Evolutionary conservation across 1,284 basidiomycete genomes (phyloP), one percentile per base, ranked within the genome.

Genomic region (Leccinum pallidistipes): DNA sequence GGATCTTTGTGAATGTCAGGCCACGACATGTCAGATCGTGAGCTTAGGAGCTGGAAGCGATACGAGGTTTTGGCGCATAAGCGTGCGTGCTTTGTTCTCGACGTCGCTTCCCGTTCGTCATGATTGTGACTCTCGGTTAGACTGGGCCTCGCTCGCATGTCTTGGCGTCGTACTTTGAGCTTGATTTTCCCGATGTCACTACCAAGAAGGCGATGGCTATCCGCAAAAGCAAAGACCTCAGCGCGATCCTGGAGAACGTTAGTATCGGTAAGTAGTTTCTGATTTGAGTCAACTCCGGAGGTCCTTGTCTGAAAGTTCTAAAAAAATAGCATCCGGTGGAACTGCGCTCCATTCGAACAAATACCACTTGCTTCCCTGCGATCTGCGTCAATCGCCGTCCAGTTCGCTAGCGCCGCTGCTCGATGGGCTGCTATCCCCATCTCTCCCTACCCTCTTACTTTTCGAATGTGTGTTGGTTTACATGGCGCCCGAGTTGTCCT

Each of bases 381-480:
- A 97, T 73, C 82, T 96, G 16, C 86, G 93, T 34, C 72, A 70
- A 1, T 75, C 81, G 4, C 84, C 84, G 1, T 68, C 76, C 7
- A 73, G 78, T 31, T 74, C 77, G 14, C 70, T 90, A 7, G 76
- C 71, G 18, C 68, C 77, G 4, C 60, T 83, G 9, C 71, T 81
- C 29, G 56, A 66, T 18, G 64, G 72, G 0, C 65, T 87, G 3
- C 78, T 95, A n/a, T 87, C 88, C n/a, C 78, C 84, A 0, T 65
- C 77, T 0, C 70, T 87, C 5, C 93, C 94, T 2, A 95, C 93
- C 0, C 82, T 98, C 1, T 80, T 97, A 18, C 77, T 98, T 9
- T 93, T 93, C 62, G 95, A 98, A 80, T 97, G 95, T 67, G 91
- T 97, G 3, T 83, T 97, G 62, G 92, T 87, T n/a, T 98, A 98